Conservation (phyloP, 805 yeast species). For the Starmerella kuoi region DNA sequence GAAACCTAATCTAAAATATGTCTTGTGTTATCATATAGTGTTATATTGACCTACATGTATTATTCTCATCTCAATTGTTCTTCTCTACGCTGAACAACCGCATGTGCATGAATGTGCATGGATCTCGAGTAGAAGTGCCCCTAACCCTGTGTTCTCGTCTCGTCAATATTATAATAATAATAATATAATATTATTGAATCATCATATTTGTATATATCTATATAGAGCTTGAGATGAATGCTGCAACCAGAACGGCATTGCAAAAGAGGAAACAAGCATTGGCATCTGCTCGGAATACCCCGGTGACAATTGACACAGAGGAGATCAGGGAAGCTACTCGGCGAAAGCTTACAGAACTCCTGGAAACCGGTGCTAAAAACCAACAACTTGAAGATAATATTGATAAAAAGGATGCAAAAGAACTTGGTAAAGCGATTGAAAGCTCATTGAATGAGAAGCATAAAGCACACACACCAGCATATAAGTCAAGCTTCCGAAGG, state of each 20-base stretch:
- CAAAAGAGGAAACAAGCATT: constrained; percentile 12
- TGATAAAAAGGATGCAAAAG: not conserved
- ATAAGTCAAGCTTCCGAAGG: constrained; percentile 26
- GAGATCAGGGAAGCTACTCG: constrained; percentile 18
- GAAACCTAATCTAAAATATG: not conserved
- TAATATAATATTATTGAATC: no score
- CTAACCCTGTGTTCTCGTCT: no score
- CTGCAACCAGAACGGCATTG: constrained; percentile 10
- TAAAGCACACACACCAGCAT: constrained; percentile 19
- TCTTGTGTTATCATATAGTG: not conserved
- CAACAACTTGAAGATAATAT: not conserved
- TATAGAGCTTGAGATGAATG: no score
- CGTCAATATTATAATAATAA: no score
- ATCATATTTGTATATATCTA: no score
- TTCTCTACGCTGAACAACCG: no score
- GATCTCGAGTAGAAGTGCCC: no score
- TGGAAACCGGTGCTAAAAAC: constrained; percentile 1
- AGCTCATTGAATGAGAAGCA: constrained; percentile 17
- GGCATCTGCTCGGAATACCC: not conserved
- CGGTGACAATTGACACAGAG: constrained; percentile 6
- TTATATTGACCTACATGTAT: no score
- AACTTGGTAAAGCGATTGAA: constrained; percentile 24
- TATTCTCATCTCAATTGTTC: no score
- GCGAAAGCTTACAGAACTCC: constrained; percentile 12
- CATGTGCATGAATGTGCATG: no score